Evolutionary conservation across 495 filamentous ascomycete genomes (phyloP).

Genomic region (Neurospora hispaniola): DNA sequence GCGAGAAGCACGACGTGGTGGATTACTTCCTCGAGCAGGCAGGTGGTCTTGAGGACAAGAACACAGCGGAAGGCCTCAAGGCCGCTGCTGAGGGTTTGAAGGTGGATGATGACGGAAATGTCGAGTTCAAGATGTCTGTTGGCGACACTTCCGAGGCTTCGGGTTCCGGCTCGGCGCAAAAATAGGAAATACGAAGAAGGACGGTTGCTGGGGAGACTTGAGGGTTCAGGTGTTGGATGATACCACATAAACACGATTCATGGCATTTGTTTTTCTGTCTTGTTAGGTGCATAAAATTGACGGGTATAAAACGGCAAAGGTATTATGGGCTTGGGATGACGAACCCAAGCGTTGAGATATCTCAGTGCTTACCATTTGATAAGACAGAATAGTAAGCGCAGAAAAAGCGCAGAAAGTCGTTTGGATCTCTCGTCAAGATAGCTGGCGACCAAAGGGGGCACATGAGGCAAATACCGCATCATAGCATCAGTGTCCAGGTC

Average conservation of each 20-base stretch:
- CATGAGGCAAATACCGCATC: not conserved
- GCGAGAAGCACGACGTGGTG: constrained; percentile 55
- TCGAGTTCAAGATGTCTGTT: not conserved
- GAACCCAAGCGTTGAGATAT: not conserved
- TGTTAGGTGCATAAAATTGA: not conserved
- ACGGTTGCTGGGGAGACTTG: not conserved
- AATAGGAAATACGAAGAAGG: not conserved
- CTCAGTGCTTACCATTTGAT: not conserved
- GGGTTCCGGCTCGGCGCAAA: not conserved
- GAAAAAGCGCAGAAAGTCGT: not conserved
- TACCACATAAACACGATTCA: not conserved
- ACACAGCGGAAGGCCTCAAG: constrained; percentile 26
- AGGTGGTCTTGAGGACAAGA: constrained; percentile 43
- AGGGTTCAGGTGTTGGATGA: not conserved
- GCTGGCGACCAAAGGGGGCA: not conserved
- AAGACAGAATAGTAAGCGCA: not conserved
- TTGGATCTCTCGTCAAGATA: not conserved
- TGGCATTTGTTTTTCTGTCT: not conserved
- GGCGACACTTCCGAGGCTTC: not conserved
- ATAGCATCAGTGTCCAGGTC: not conserved
- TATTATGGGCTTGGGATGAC: not conserved
- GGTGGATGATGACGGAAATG: constrained; percentile 17
- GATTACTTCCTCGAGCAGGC: constrained; percentile 51
- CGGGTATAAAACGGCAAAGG: not conserved
- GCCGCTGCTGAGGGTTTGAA: constrained; percentile 16